phyloP scores from a whole-genome alignment of 495 filamentous ascomycete species.

The Trichoderma virens region DNA sequence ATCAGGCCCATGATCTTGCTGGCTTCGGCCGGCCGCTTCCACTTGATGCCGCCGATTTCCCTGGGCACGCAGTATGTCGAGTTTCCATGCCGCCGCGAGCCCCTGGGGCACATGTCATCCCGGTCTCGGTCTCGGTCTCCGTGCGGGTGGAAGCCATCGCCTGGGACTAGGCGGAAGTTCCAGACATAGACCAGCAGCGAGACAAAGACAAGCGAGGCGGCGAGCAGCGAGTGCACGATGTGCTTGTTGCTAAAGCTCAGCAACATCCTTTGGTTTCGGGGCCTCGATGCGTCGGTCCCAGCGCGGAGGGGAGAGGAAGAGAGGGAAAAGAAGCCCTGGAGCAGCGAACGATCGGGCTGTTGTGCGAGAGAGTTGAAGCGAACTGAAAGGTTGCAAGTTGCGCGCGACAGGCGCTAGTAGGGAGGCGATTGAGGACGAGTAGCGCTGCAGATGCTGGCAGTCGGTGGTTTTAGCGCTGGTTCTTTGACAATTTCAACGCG shows the following conservation, averaged over 20 bases:
- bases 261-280: neutral
- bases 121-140: neutral
- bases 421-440: no score
- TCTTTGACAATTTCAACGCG: no score
- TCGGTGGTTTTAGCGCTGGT: no score
- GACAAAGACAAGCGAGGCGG: neutral
- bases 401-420: no score
- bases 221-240: conserved; percentile 4
- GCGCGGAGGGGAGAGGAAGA: neutral
- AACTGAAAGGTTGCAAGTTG: no score
- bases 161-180: neutral
- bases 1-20: conserved; percentile 36
- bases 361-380: no score
- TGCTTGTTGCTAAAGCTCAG: neutral
- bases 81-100: neutral
- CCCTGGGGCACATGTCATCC: neutral
- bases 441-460: no score
- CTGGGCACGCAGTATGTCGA: neutral
- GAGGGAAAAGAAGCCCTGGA: neutral
- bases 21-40: neutral
- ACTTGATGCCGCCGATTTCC: neutral
- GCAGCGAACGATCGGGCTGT: conserved; percentile 12
- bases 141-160: neutral
- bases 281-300: neutral
- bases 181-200: conserved; percentile 5